A percentile compares a stretch with the other conserved stretches of the same genome.
Conservation (phyloP, 257 asterid species). For the Thymus quinquecostatus region DNA sequence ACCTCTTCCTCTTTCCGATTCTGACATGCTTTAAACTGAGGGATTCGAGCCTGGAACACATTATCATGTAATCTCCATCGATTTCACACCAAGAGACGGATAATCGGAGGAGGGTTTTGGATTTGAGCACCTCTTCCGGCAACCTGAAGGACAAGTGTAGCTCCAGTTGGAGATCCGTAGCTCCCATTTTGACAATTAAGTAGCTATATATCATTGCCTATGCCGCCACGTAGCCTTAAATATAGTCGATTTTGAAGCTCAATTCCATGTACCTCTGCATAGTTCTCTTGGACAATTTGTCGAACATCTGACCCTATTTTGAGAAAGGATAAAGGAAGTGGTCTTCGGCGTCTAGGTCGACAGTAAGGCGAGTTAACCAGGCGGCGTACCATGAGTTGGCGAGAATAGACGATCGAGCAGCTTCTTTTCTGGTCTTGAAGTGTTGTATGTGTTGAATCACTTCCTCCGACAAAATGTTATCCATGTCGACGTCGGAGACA, state of each 20-base stretch:
- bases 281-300: too few species aligned
- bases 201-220: too few species aligned
- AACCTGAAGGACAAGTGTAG: not conserved
- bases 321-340: too few species aligned
- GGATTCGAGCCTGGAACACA: not conserved
- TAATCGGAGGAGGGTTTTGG: not conserved
- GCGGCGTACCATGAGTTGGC: too few species aligned
- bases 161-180: not conserved
- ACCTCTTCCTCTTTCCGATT: not conserved
- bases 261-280: not conserved
- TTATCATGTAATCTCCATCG: not conserved
- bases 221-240: not conserved
- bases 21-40: not conserved
- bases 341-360: too few species aligned
- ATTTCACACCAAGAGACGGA: not conserved
- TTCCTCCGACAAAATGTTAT: too few species aligned
- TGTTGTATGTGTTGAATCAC: too few species aligned
- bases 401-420: too few species aligned
- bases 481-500: too few species aligned
- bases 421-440: too few species aligned
- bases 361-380: too few species aligned
- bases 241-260: not conserved
- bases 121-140: not conserved
- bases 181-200: not conserved
- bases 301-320: too few species aligned